phyloP scores from a whole-genome alignment of 1,284 basidiomycete species.

The Moesziomyces parantarcticus region DNA sequence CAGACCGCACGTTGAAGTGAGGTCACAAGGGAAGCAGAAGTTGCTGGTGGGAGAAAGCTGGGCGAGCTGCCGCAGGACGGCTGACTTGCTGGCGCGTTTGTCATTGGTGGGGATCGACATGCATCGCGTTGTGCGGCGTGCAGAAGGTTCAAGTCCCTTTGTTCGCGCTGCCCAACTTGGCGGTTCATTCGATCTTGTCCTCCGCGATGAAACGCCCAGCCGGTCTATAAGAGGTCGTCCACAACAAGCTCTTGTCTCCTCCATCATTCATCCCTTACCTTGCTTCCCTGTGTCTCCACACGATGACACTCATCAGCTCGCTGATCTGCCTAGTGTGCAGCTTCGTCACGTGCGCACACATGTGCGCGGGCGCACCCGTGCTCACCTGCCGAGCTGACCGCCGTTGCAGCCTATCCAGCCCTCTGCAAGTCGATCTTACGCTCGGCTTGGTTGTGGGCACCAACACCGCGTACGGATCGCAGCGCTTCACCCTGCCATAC shows the following conservation, averaged over 20 bases:
- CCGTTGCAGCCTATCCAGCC: slow-evolving; percentile 2
- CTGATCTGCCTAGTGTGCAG: slow-evolving; percentile 31
- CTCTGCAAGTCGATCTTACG: slow-evolving; percentile 16
- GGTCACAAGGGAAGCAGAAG: too few relatives aligned
- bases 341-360: slow-evolving; percentile 16
- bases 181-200: neutral
- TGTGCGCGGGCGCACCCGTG: slow-evolving; percentile 9
- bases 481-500: slow-evolving; percentile 53
- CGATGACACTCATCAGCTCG: slow-evolving; percentile 9
- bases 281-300: neutral
- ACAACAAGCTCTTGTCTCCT: neutral
- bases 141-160: slow-evolving; percentile 10
- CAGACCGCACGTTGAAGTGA: too few relatives aligned
- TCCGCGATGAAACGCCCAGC: neutral
- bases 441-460: slow-evolving; percentile 20
- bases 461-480: slow-evolving; percentile 6
- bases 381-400: slow-evolving; percentile 5
- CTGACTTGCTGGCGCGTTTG: too few relatives aligned
- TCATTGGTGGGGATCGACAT: slow-evolving; percentile 21
- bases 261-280: neutral
- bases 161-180: neutral
- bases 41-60: too few relatives aligned
- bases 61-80: too few relatives aligned
- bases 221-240: neutral
- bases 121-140: slow-evolving; percentile 10